These are phyloP conservation scores for Leishmania major DNA, from an alignment of 208 protist genomes.

Conservation along the genomic window DNA sequence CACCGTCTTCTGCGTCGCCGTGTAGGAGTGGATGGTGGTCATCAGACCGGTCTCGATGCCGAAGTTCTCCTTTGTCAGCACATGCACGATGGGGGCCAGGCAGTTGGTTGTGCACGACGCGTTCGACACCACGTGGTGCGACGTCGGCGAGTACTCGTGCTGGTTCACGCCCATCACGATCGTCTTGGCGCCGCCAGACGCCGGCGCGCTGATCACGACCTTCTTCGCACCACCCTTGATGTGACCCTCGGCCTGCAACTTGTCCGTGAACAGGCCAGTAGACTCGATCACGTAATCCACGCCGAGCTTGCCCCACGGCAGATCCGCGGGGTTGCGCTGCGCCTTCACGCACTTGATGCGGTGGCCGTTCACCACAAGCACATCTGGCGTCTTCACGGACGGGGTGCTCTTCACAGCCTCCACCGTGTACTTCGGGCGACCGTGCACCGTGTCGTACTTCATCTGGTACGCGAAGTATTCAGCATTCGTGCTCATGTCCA, in stretches of 20 bases:
- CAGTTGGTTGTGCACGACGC: slow-evolving; percentile 99
- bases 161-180: slow-evolving; percentile 99
- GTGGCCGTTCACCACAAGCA: slow-evolving; percentile 84
- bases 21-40: slow-evolving; percentile 99
- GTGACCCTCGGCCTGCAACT: slow-evolving; percentile 91
- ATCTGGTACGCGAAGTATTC: slow-evolving; percentile 98
- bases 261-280: slow-evolving; percentile 98
- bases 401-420: slow-evolving; percentile 72
- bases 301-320: slow-evolving; percentile 94
- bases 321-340: slow-evolving; percentile 91
- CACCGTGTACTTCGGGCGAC: slow-evolving; percentile 85
- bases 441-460: slow-evolving; percentile 98
- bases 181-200: slow-evolving; percentile 95
- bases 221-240: slow-evolving; percentile 97
- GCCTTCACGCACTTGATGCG: slow-evolving; percentile 80
- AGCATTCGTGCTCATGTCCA: slow-evolving; percentile 97
- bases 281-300: slow-evolving; percentile 99
- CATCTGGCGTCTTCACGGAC: slow-evolving; percentile 66
- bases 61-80: slow-evolving; percentile 96
- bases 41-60: slow-evolving; percentile 98
- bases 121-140: slow-evolving; percentile 95
- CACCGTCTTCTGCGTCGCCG: slow-evolving; percentile 98
- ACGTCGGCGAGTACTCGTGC: slow-evolving; percentile 85
- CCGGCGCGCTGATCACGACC: slow-evolving; percentile 99
- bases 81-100: slow-evolving; percentile 98